phyloP scores from a whole-genome alignment of 2,329 filamentous ascomycete species.

The Zarea fungicola region DNA sequence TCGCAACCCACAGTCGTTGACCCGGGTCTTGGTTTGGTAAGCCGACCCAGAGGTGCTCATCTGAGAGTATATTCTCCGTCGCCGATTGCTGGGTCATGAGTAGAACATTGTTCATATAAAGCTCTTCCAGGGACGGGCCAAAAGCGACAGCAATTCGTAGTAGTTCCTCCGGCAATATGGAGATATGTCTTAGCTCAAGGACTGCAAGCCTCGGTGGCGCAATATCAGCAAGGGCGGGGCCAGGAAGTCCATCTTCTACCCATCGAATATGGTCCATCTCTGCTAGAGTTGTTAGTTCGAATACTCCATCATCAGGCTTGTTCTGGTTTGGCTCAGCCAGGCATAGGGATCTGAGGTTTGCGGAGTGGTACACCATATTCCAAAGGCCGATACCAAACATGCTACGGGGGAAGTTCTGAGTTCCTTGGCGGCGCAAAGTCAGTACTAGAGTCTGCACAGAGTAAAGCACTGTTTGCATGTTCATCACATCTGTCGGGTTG shows the following conservation, averaged over 20 bases:
- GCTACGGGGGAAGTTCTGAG: slow-evolving; percentile 26
- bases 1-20: slow-evolving; percentile 37
- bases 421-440: slow-evolving; percentile 41
- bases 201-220: slow-evolving; percentile 31
- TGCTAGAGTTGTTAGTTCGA: background rate
- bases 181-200: slow-evolving; percentile 39
- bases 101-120: slow-evolving; percentile 42
- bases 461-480: slow-evolving; percentile 39
- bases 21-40: slow-evolving; percentile 36
- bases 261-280: slow-evolving; percentile 34
- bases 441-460: slow-evolving; percentile 41
- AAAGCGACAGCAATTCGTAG: slow-evolving; percentile 29
- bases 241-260: slow-evolving; percentile 8
- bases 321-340: slow-evolving; percentile 30
- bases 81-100: slow-evolving; percentile 35
- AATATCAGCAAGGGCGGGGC: background rate
- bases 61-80: slow-evolving; percentile 28
- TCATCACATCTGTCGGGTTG: slow-evolving; percentile 46
- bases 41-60: slow-evolving; percentile 40
- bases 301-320: background rate
- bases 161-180: slow-evolving; percentile 33
- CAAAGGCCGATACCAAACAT: slow-evolving; percentile 43
- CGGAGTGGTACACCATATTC: slow-evolving; percentile 43
- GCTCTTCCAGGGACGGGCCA: slow-evolving; percentile 35
- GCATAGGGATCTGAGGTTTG: slow-evolving; percentile 41